phyloP scores from a whole-genome alignment of 345 rosid species.

The Clarkia xantiana region DNA sequence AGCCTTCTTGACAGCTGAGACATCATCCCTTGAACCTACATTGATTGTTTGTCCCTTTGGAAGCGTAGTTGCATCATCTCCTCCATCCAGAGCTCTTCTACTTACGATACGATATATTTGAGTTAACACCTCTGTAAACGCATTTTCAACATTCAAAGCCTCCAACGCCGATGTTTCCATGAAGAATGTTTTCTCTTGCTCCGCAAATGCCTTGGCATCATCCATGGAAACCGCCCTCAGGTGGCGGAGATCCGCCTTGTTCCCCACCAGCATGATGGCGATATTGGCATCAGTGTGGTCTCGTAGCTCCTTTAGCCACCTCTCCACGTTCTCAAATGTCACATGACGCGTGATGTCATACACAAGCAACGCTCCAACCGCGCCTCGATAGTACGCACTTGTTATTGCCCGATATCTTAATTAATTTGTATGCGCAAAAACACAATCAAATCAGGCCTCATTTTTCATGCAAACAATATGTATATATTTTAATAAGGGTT shows the following conservation, averaged over 20 bases:
- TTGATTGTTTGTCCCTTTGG: constrained; percentile 51
- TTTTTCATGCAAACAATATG: too few species aligned
- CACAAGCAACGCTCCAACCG: constrained; percentile 62
- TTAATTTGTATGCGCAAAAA: too few species aligned
- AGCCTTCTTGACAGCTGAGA: too few species aligned
- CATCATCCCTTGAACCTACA: constrained; percentile 16
- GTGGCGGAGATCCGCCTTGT: constrained; percentile 71
- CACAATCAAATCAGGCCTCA: too few species aligned
- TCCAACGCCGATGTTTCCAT: constrained; percentile 79
- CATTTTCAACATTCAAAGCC: constrained; percentile 53
- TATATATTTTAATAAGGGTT: too few species aligned
- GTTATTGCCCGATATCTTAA: constrained; percentile 74
- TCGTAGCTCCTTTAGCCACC: constrained; percentile 73
- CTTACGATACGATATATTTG: constrained; percentile 28
- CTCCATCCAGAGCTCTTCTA: constrained; percentile 40
- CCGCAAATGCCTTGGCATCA: constrained; percentile 47
- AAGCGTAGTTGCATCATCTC: constrained; percentile 41
- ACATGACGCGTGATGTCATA: constrained; percentile 60
- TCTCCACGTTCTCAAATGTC: constrained; percentile 60
- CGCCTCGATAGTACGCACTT: constrained; percentile 73
- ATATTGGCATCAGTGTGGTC: constrained; percentile 61
- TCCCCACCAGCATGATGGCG: constrained; percentile 70
- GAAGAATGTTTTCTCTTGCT: constrained; percentile 45
- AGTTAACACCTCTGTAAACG: constrained; percentile 30
- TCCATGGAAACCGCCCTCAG: constrained; percentile 50